Percentiles rank a stretch among this genome's conserved stretches.
phyloP scores from a whole-genome alignment of 257 asterid genomes.

The Solanum bukasovii region DNA sequence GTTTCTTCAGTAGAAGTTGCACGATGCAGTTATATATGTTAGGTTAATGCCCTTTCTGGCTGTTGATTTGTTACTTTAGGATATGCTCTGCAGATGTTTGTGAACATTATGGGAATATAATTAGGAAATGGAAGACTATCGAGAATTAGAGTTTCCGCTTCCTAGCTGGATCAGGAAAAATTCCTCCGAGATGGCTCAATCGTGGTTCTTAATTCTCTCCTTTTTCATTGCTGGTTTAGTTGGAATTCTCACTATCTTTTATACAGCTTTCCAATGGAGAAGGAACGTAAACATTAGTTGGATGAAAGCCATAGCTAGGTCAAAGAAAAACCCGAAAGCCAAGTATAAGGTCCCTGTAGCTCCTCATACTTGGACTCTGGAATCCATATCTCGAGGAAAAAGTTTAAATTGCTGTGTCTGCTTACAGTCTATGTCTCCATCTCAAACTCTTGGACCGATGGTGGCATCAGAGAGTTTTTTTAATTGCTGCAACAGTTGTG shows the following conservation, averaged over 20 bases:
- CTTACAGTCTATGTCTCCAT: constrained; percentile 64
- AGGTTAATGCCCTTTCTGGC: neutral
- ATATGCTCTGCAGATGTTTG: neutral
- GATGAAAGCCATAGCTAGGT: constrained; percentile 96
- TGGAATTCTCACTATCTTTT: constrained; percentile 69
- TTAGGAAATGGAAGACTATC: constrained; percentile 57
- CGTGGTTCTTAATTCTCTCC: constrained; percentile 45
- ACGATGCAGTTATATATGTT: neutral
- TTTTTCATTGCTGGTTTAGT: constrained; percentile 65
- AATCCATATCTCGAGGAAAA: constrained; percentile 73
- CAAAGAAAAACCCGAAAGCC: constrained; percentile 84
- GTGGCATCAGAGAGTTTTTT: constrained; percentile 60
- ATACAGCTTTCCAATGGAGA: constrained; percentile 92
- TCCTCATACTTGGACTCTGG: constrained; percentile 77
- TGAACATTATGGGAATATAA: constrained; percentile 15
- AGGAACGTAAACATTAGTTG: constrained; percentile 73
- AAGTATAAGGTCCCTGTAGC: constrained; percentile 58
- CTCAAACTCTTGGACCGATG: constrained; percentile 69
- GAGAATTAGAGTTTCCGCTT: constrained; percentile 50
- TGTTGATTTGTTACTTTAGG: neutral
- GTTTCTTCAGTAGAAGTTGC: neutral
- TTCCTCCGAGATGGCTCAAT: constrained; percentile 69
- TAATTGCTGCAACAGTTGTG: constrained; percentile 70
- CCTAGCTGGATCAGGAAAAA: constrained; percentile 62
- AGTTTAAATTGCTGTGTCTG: constrained; percentile 84